phyloP scores from a whole-genome alignment of 139 green algal species.

The Coelastrella sp. region DNA sequence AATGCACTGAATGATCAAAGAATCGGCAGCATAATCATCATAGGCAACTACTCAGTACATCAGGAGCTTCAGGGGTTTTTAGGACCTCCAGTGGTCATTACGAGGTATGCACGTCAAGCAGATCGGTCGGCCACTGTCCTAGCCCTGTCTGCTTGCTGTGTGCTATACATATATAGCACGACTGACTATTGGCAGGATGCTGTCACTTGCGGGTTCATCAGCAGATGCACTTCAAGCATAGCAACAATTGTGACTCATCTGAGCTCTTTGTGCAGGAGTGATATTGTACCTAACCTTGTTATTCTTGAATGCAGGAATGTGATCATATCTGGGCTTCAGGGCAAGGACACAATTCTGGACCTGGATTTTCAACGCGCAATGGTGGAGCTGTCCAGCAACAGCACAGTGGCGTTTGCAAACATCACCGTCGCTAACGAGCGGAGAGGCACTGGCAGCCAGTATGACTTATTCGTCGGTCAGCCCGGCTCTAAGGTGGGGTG shows the following conservation, averaged over 20 bases:
- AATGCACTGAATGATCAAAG: not conserved
- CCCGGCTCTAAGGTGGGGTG: not conserved
- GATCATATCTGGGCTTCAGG: not conserved
- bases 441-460: not conserved
- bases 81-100: not conserved
- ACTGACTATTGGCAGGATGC: too few species aligned
- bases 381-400: not conserved
- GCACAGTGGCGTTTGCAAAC: not conserved
- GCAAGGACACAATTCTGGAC: slow-evolving; percentile 3
- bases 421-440: not conserved
- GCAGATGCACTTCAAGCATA: too few species aligned
- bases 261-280: too few species aligned
- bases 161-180: too few species aligned
- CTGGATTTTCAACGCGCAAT: not conserved
- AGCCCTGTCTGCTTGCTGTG: too few species aligned
- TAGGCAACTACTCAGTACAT: not conserved
- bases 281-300: not conserved
- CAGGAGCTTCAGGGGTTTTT: not conserved
- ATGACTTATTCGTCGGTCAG: not conserved
- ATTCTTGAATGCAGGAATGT: slow-evolving; percentile 1
- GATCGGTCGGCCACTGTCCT: too few species aligned
- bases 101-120: not conserved
- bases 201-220: too few species aligned
- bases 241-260: too few species aligned
- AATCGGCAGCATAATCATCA: not conserved